Conservation (phyloP, 2,329 filamentous ascomycete species). For the Aphanocladium album region DNA sequence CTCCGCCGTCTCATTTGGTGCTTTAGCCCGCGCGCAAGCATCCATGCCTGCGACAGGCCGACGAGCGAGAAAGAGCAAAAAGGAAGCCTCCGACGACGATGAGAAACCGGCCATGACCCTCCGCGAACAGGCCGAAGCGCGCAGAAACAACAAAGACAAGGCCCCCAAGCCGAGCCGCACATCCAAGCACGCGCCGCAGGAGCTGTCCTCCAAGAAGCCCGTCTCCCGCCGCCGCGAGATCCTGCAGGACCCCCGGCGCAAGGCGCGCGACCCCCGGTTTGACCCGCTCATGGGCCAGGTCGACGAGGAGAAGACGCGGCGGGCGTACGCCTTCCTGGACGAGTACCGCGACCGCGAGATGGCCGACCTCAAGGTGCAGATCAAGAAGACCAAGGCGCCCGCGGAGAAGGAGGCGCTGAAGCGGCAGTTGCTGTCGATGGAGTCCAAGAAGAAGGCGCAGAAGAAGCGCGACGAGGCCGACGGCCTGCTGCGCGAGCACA, state of each 20-base stretch:
- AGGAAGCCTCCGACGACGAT: conserved; percentile 22
- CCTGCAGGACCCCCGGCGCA: conserved; percentile 50
- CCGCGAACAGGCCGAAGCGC: conserved; percentile 28
- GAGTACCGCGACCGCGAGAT: conserved; percentile 85
- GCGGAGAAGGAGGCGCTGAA: conserved; percentile 65
- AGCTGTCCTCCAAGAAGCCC: conserved; percentile 75
- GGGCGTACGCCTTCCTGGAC: conserved; percentile 82
- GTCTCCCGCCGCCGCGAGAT: conserved; percentile 78
- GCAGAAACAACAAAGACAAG: conserved; percentile 10
- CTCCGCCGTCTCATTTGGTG: conserved; percentile 74
- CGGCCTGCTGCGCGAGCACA: conserved; percentile 68
- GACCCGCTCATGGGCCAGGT: conserved; percentile 53
- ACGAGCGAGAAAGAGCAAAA: conserved; percentile 26
- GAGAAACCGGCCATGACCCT: conserved; percentile 19
- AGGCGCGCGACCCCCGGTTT: conserved; percentile 82
- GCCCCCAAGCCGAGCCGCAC: conserved; percentile 26
- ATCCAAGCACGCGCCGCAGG: conserved; percentile 85
- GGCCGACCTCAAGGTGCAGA: conserved; percentile 61
- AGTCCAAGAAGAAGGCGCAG: conserved; percentile 68
- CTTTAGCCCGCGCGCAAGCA: conserved; percentile 81
- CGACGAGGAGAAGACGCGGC: conserved; percentile 56
- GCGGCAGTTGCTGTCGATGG: conserved; percentile 69
- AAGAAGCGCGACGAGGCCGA: conserved; percentile 64
- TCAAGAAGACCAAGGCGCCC: conserved; percentile 61
- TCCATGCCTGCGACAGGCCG: conserved; percentile 42